phyloP scores from a whole-genome alignment of 257 asterid species.

The Nicotiana attenuata region DNA sequence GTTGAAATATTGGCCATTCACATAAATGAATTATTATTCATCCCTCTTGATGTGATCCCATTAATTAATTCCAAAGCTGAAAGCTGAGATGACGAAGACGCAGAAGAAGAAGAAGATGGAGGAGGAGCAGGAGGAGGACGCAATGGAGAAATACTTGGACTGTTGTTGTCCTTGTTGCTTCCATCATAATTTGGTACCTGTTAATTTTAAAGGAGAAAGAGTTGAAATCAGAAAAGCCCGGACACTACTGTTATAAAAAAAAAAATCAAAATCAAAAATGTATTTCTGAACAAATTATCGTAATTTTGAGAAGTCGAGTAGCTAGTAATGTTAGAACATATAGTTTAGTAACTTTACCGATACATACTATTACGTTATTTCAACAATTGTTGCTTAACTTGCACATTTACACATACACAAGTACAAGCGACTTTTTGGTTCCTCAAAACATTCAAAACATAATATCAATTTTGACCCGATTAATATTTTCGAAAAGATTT shows the following conservation, averaged over 20 bases:
- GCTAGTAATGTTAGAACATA: not conserved
- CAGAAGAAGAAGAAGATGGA: slow-evolving; percentile 12
- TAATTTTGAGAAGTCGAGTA: too few relatives aligned
- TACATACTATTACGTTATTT: not conserved
- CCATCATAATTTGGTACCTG: slow-evolving; percentile 42
- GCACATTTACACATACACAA: not conserved
- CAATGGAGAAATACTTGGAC: not conserved
- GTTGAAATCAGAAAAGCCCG: not conserved
- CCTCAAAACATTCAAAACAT: too few relatives aligned
- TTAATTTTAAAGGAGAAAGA: not conserved
- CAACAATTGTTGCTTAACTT: not conserved
- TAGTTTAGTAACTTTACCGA: not conserved
- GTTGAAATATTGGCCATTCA: slow-evolving; percentile 26
- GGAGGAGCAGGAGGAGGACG: slow-evolving; percentile 9
- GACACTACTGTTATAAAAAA: too few relatives aligned
- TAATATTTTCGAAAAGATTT: too few relatives aligned
- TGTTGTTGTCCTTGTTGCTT: slow-evolving; percentile 16
- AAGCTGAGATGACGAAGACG: slow-evolving; percentile 35
- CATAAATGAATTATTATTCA: slow-evolving; percentile 34
- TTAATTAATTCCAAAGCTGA: slow-evolving; percentile 43
- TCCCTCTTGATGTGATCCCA: slow-evolving; percentile 33
- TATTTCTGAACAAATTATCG: not conserved
- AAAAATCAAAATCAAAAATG: too few relatives aligned
- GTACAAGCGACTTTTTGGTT: too few relatives aligned
- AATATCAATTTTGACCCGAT: too few relatives aligned